Evolutionary conservation across 352 stramenopile species (phyloP), one percentile per base, ranked within the genome.

Genomic region (Globisporangium sylvaticum): DNA sequence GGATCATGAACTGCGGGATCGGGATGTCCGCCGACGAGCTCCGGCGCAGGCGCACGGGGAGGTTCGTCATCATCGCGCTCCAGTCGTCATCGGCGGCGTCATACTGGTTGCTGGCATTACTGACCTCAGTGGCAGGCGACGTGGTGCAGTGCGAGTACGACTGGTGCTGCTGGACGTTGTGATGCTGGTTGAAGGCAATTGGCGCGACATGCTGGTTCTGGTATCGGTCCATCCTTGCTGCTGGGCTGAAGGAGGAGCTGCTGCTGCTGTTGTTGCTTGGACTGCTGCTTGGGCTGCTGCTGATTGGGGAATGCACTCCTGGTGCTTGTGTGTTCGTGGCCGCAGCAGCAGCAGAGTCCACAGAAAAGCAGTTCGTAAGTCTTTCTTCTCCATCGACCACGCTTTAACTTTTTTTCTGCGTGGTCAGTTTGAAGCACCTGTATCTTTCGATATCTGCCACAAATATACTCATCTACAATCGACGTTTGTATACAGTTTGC

Each of bases 1-100:
- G 79, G 64, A 88, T 88, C 34, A 88, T 74, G 70, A 88, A 88
- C 62, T 60, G 71, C 48, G 79, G 79, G 68, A 88, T 88, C 54
- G 66, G 75, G 37, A 88, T 80, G 56, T 82, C 74, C 24, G 71
- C 62, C 44, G 74, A 72, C 24, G 66, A 70, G 32, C 62, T 73
- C 37, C 66, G 70, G 39, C 39, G 58, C 39, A 54, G 37, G 1
- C 24, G 15, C 24, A 64, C 39, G 37, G 58, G 39, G 1, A 24
- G 53, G 53, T 59, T 27, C 53, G 12, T 24, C 53, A 59, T n/a
- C 53, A 59, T 59, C 15, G 10, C 37, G 58, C 14, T 64, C 58
- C 58, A 64, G 37, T 64, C 24, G 10, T 27, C 25, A 22, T n/a
- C 25, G 1, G 55, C 18, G 18, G 55, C 9, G 18, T 60, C 55